These are phyloP conservation scores for Ophiocordyceps camponoti-leonardi DNA, from an alignment of 2,329 filamentous ascomycete species.

Conservation along the genomic window DNA sequence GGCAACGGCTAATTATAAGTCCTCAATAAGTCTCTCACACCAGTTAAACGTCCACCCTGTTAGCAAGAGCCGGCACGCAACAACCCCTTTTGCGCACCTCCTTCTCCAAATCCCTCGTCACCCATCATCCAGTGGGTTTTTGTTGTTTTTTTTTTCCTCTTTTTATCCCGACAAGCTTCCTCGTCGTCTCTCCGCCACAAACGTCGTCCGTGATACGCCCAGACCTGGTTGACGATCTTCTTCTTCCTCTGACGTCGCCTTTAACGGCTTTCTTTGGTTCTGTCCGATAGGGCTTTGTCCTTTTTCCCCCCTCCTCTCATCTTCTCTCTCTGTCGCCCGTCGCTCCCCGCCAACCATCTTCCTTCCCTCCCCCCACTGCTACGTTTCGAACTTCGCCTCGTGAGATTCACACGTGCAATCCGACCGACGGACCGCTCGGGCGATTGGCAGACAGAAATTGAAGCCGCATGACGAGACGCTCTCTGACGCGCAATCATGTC, in stretches of 20 bases:
- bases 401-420: constrained; percentile 12
- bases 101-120: not conserved
- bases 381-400: constrained; percentile 10
- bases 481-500: constrained; percentile 35
- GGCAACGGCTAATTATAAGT: not conserved
- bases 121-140: not conserved
- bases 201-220: not conserved
- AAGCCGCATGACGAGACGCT: constrained; percentile 20
- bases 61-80: not conserved
- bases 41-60: not conserved
- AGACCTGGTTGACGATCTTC: not conserved
- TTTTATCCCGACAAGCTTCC: not conserved
- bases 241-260: not conserved
- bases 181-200: not conserved
- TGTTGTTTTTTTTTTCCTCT: not conserved
- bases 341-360: not conserved
- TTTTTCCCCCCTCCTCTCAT: not conserved
- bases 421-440: not conserved
- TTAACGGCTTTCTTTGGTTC: not conserved
- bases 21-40: not conserved
- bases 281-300: not conserved
- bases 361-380: not conserved
- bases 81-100: not conserved
- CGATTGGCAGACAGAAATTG: constrained; percentile 4
- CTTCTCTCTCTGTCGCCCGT: not conserved